Base-by-base conservation (phyloP, 2,329 filamentous ascomycete species). In the Hortaea werneckii region DNA sequence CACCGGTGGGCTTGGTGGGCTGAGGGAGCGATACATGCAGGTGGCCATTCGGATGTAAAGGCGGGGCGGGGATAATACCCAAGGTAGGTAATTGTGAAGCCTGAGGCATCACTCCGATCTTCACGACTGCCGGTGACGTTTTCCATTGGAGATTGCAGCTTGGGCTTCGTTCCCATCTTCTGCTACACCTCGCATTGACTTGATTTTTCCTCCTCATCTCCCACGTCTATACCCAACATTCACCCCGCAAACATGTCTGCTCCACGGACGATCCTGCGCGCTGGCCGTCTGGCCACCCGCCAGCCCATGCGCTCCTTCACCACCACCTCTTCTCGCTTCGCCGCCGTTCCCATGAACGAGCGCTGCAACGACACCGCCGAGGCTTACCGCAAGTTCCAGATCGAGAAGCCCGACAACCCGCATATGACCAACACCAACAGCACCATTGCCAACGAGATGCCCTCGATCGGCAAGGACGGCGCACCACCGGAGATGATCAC, bases 351-450 rank as follows among this genome's bases (percentile, higher is more conserved):
- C 26, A 26, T 69, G 51, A 75, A 74, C 57, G 70, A 73, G 46
- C 68, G 72, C 48, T 65, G 63, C 50, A 72, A 77, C 48, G 72
- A 77, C 52, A 79, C 70, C 8, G 70, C 72, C 20, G 66, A 72
- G 44, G 69, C 71, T 41, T 73, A 79, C 59, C 71, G 77, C 53
- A 71, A 76, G 54, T 68, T 68, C 49, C 77, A 82, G 63, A 73
- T 65, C 29, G 69, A 75, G 50, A 81, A 76, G 65, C 67, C 73
- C 1, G 61, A 77, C 29, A 82, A 82, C 54, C 79, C 77, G 13
- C 75, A 79, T 56, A 66, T 83, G 61, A 79, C 79, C 29, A 81
- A 81, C 62, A 80, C 77, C 1, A 81, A 70, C 43, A 80, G 77
- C 6, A 81, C 79, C 8, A 77, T 80, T 58, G 69, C 74, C 46